Percentiles rank a stretch among this genome's conserved stretches.
phyloP scores from a whole-genome alignment of 345 rosid genomes.

The Eucalyptus cladocalyx region DNA sequence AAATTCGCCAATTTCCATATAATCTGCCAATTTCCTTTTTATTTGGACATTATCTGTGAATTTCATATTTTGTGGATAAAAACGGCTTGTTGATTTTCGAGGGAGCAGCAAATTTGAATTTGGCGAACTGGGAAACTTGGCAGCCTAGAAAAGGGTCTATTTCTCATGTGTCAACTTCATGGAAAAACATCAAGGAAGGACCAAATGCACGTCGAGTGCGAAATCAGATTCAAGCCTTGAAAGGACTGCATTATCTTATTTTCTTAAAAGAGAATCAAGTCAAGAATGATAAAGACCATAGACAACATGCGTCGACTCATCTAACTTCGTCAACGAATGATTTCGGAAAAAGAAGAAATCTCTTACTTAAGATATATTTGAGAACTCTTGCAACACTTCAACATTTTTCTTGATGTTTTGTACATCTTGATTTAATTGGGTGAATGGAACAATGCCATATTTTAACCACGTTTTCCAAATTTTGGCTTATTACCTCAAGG shows the following conservation, averaged over 20 bases:
- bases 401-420: not conserved
- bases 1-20: not conserved
- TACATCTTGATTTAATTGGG: not conserved
- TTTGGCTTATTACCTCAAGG: not conserved
- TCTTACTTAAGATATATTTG: not conserved
- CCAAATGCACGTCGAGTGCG: not conserved
- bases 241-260: not conserved
- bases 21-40: not conserved
- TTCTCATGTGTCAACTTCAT: not conserved
- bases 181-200: not conserved
- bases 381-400: not conserved
- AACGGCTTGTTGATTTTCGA: not conserved
- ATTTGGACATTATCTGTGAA: not conserved
- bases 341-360: not conserved
- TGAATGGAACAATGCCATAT: not conserved
- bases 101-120: not conserved
- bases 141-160: not conserved
- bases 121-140: not conserved
- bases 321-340: not conserved
- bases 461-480: not conserved
- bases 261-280: not conserved
- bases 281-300: not conserved
- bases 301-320: not conserved
- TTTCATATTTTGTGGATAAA: not conserved
- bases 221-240: not conserved